phyloP scores from a whole-genome alignment of 192 early-diverging fungal genomes.

The Coemansia sp. region DNA sequence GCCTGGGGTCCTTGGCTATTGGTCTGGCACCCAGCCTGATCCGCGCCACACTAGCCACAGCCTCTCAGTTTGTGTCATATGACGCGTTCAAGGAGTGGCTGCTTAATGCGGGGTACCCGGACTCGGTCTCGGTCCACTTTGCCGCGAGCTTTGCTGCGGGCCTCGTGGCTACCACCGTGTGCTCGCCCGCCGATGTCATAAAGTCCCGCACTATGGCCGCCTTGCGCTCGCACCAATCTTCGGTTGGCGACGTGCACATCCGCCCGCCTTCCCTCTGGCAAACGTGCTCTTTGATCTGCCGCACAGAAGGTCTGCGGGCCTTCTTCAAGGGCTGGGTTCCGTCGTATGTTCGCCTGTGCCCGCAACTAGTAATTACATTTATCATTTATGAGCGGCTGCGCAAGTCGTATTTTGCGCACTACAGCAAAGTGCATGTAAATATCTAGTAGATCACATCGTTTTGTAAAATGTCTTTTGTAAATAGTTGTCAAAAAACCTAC shows the following conservation, averaged over 20 bases:
- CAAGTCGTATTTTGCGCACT: constrained; percentile 40
- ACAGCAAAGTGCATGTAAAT: constrained; percentile 2
- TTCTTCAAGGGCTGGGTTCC: constrained; percentile 87
- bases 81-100: constrained; percentile 71
- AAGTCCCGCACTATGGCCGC: constrained; percentile 79
- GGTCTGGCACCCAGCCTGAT: constrained; percentile 88
- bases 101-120: constrained; percentile 57
- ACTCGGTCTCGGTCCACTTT: constrained; percentile 68
- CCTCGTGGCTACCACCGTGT: constrained; percentile 73
- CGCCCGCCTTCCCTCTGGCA: constrained; percentile 23
- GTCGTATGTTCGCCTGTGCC: constrained; percentile 72
- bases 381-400: constrained; percentile 73
- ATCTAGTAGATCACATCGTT: not conserved
- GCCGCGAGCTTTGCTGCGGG: constrained; percentile 69
- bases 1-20: constrained; percentile 70
- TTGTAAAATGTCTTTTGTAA: constrained; percentile 2
- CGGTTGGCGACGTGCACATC: constrained; percentile 32
- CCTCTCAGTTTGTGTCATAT: constrained; percentile 73
- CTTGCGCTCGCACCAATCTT: constrained; percentile 14
- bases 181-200: constrained; percentile 76
- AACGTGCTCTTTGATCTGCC: constrained; percentile 39
- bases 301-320: constrained; percentile 62
- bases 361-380: constrained; percentile 84
- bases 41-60: constrained; percentile 80
- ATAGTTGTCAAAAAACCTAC: constrained; percentile 2